phyloP scores from a whole-genome alignment of 2,329 filamentous ascomycete genomes.

The Curvularia eragrostidis region DNA sequence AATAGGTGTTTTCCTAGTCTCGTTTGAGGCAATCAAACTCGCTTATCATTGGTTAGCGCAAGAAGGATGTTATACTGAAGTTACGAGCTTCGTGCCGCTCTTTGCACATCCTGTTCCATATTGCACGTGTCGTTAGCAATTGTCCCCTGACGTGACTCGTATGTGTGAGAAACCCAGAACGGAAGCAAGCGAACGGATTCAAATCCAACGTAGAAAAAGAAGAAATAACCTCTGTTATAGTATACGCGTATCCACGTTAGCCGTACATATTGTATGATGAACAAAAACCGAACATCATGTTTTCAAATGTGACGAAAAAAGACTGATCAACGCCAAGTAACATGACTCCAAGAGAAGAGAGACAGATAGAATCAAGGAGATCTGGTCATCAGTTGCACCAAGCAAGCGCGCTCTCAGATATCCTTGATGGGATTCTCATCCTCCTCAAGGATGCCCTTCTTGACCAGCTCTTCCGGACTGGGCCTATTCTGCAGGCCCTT shows the following conservation, averaged over 20 bases:
- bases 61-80: slow-evolving; percentile 21
- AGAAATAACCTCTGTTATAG: background rate
- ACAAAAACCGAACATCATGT: background rate
- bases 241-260: slow-evolving; percentile 9
- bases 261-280: slow-evolving; percentile 9
- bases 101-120: slow-evolving; percentile 5
- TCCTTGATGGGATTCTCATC: slow-evolving; percentile 46
- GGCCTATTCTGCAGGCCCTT: slow-evolving; percentile 84
- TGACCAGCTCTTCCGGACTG: slow-evolving; percentile 75
- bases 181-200: background rate
- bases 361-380: background rate
- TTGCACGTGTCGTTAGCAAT: too few relatives aligned
- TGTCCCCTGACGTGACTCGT: background rate
- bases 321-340: slow-evolving; percentile 7
- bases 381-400: background rate
- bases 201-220: background rate
- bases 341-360: background rate
- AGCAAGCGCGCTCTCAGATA: slow-evolving; percentile 11
- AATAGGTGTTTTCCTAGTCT: background rate
- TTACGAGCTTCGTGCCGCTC: slow-evolving; percentile 25
- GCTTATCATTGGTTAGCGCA: slow-evolving; percentile 5
- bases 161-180: background rate
- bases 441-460: slow-evolving; percentile 75
- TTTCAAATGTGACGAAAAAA: slow-evolving; percentile 7
- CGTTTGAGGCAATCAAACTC: background rate